phyloP scores from a whole-genome alignment of 2,329 filamentous ascomycete species.

The Paraphoma sp. region DNA sequence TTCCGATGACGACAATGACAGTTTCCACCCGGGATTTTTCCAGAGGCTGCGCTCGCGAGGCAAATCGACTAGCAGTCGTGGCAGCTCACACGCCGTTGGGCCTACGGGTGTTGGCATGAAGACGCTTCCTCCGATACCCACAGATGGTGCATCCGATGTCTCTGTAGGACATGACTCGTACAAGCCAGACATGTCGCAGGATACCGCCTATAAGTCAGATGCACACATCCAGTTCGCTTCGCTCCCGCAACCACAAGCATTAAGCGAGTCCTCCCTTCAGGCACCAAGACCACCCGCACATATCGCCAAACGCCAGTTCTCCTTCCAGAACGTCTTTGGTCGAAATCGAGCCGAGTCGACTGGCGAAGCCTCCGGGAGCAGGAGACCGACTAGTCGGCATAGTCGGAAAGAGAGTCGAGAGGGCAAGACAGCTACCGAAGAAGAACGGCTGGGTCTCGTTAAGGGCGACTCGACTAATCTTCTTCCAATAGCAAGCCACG shows the following conservation, averaged over 20 bases:
- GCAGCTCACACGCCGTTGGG: conserved; percentile 17
- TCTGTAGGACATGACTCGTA: conserved; percentile 56
- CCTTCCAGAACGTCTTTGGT: conserved; percentile 85
- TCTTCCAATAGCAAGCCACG: conserved; percentile 35
- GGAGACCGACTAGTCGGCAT: conserved; percentile 34
- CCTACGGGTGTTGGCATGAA: conserved; percentile 28
- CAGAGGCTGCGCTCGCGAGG: conserved; percentile 41
- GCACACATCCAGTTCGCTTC: conserved; percentile 54
- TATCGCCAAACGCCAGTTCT: conserved; percentile 76
- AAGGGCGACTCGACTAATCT: conserved; percentile 66
- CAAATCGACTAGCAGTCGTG: conserved; percentile 40
- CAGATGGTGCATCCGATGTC: conserved; percentile 30
- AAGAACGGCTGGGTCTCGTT: conserved; percentile 84
- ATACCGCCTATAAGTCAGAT: conserved; percentile 55
- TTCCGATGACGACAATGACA: conserved; percentile 43
- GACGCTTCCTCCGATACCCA: conserved; percentile 27
- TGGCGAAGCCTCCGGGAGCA: conserved; percentile 24
- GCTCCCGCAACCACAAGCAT: conserved; percentile 32
- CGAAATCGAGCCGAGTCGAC: conserved; percentile 50
- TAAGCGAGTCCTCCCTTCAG: conserved; percentile 51
- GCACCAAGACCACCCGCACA: conserved; percentile 67
- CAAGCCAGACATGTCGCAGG: conserved; percentile 50
- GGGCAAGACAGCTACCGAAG: conserved; percentile 68
- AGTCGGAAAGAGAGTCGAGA: conserved; percentile 43
- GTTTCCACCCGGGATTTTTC: conserved; percentile 59